Evolutionary conservation across 2,329 filamentous ascomycete genomes (phyloP).

Genomic region (Aphanocladium album): DNA sequence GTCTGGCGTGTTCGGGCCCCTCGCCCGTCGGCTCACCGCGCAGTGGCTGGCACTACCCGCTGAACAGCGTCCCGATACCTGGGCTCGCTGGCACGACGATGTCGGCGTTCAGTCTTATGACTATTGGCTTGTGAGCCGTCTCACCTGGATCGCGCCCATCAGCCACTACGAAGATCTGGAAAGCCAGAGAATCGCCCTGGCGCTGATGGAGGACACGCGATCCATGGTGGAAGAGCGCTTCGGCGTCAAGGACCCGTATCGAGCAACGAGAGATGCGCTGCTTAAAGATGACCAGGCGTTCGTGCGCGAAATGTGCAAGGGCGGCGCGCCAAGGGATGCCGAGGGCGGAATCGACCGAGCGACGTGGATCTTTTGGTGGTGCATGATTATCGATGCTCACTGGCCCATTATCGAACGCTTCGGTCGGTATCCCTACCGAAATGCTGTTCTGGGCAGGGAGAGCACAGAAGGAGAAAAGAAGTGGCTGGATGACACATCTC

Average conservation of each 20-base stretch:
- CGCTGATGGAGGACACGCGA: not conserved
- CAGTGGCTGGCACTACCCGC: not conserved
- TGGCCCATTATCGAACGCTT: constrained; percentile 1
- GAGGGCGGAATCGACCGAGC: not conserved
- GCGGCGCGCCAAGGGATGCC: not conserved
- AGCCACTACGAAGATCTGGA: not conserved
- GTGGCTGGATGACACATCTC: constrained; percentile 6
- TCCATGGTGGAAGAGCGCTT: constrained; percentile 1
- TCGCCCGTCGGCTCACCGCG: not conserved
- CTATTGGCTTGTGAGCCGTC: constrained; percentile 1
- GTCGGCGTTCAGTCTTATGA: not conserved
- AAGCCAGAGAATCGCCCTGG: not conserved
- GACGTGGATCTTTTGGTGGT: constrained; percentile 6
- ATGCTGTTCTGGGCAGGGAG: not conserved
- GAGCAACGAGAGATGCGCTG: not conserved
- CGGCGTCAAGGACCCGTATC: not conserved
- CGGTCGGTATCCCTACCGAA: constrained; percentile 2
- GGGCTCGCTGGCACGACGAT: constrained; percentile 6
- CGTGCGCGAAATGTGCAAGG: not conserved
- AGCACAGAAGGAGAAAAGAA: not conserved
- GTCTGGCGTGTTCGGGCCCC: not conserved
- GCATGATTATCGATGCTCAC: constrained; percentile 5
- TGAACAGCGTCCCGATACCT: not conserved
- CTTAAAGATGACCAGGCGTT: not conserved
- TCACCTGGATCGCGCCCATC: not conserved